Conservation (phyloP, 345 rosid species). For the Euclidium syriacum region DNA sequence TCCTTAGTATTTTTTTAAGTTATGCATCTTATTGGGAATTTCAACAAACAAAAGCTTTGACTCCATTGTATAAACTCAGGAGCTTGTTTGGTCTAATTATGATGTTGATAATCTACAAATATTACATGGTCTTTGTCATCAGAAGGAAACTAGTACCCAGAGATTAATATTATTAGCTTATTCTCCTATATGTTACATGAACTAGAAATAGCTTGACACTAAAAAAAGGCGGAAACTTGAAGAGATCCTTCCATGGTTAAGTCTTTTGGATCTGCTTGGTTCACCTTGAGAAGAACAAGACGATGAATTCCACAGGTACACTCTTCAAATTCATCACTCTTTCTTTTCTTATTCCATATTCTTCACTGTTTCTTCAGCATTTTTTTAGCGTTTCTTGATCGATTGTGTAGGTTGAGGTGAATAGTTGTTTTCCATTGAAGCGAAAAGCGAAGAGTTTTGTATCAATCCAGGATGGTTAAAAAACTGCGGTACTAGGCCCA, state of each 20-base stretch:
- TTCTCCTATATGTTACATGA: constrained; percentile 6
- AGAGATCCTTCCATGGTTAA: constrained; percentile 5
- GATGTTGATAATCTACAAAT: not conserved
- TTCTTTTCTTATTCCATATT: constrained; percentile 7
- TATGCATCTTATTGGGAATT: not conserved
- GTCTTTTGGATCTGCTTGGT: not conserved
- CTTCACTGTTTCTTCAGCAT: constrained; percentile 10
- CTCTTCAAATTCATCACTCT: constrained; percentile 10
- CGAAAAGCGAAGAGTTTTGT: constrained; percentile 3
- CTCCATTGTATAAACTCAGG: constrained; percentile 10
- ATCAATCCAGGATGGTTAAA: constrained; percentile 18
- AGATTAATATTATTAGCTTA: not conserved
- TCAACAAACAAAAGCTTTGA: constrained; percentile 7
- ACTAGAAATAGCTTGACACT: not conserved
- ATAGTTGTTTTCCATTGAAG: constrained; percentile 14
- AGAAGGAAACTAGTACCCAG: not conserved
- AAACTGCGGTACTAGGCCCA: constrained; percentile 25
- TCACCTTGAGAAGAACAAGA: not conserved
- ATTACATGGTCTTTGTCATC: not conserved
- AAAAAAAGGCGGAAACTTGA: not conserved
- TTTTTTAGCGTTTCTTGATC: not conserved
- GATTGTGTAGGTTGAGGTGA: constrained; percentile 3
- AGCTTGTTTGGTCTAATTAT: constrained; percentile 10
- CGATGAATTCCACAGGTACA: constrained; percentile 4
- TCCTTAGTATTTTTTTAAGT: constrained; percentile 1